Conservation (phyloP, 2,329 filamentous ascomycete species). For the Epichloe bromicola region DNA sequence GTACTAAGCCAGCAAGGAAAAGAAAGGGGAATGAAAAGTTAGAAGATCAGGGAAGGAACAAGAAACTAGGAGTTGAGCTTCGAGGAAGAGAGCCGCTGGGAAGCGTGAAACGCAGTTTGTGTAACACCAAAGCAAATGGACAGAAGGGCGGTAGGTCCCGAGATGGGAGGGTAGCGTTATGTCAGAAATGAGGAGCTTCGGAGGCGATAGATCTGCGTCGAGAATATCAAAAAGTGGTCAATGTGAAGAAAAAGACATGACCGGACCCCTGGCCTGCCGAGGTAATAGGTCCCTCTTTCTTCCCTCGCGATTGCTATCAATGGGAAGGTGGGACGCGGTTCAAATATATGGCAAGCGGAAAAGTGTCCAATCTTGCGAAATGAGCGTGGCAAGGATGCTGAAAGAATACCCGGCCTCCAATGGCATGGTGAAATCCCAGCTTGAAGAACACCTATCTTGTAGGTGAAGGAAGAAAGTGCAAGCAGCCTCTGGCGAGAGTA, state of each 20-base stretch:
- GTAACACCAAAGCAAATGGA: conserved; percentile 12
- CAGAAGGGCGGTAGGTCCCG: conserved; percentile 4
- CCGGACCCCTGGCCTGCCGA: conserved; percentile 1
- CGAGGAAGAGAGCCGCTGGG: conserved; percentile 9
- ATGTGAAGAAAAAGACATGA: not conserved
- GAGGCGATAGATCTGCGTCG: conserved; percentile 1
- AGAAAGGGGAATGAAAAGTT: not conserved
- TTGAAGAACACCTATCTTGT: not conserved
- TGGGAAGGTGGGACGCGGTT: conserved; percentile 4
- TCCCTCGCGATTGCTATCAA: conserved; percentile 2
- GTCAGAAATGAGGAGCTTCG: conserved; percentile 6
- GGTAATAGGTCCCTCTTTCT: conserved; percentile 4
- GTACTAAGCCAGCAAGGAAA: not conserved
- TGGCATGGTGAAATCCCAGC: conserved; percentile 4
- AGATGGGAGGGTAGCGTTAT: not conserved
- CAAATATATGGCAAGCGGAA: not conserved
- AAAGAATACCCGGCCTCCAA: conserved; percentile 3
- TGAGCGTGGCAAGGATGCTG: not conserved
- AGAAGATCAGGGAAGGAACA: not conserved
- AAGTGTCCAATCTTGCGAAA: not conserved
- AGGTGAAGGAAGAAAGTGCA: conserved; percentile 1
- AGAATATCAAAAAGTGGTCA: not conserved
- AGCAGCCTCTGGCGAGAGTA: not conserved
- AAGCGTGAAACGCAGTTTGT: conserved; percentile 14
- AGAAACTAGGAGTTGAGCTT: conserved; percentile 3